Evolutionary conservation across 208 protist species (phyloP).

Genomic region (Wallacemonas sp.): DNA sequence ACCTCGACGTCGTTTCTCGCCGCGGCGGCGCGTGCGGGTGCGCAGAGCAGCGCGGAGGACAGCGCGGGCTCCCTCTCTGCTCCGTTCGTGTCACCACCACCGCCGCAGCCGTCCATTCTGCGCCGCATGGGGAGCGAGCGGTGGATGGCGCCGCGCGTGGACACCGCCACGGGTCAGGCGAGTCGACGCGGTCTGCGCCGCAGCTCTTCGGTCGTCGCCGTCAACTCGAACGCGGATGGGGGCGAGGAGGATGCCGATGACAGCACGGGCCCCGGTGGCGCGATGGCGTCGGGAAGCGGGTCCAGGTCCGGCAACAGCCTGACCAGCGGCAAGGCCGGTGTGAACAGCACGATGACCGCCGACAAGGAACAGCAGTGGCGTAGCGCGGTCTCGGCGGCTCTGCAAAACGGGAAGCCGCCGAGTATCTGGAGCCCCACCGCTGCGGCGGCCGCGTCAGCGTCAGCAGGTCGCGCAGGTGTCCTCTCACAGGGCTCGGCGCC

Average conservation of each 20-base stretch:
- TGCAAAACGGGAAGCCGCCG: not conserved
- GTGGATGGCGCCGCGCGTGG: constrained; percentile 6
- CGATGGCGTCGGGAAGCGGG: not conserved
- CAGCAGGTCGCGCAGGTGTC: not conserved
- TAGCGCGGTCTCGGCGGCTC: constrained; percentile 1
- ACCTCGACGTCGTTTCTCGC: not conserved
- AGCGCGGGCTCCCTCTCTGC: not conserved
- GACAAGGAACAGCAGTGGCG: constrained; percentile 11
- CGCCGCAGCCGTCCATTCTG: constrained; percentile 4
- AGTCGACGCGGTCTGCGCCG: constrained; percentile 11
- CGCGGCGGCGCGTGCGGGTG: not conserved
- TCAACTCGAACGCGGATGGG: not conserved
- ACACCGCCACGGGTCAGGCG: not conserved
- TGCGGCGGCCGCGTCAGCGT: no score
- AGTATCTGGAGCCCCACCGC: not conserved
- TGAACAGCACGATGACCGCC: not conserved
- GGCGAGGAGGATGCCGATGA: not conserved
- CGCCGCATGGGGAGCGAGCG: constrained; percentile 19
- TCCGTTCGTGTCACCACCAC: not conserved
- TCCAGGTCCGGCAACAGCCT: no score
- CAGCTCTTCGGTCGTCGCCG: constrained; percentile 18
- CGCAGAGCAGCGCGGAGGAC: not conserved
- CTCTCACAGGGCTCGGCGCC: not conserved
- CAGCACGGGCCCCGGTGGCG: not conserved
- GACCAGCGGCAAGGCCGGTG: not conserved